phyloP scores from a whole-genome alignment of 1,284 basidiomycete species.

The Ganoderma lucidum region DNA sequence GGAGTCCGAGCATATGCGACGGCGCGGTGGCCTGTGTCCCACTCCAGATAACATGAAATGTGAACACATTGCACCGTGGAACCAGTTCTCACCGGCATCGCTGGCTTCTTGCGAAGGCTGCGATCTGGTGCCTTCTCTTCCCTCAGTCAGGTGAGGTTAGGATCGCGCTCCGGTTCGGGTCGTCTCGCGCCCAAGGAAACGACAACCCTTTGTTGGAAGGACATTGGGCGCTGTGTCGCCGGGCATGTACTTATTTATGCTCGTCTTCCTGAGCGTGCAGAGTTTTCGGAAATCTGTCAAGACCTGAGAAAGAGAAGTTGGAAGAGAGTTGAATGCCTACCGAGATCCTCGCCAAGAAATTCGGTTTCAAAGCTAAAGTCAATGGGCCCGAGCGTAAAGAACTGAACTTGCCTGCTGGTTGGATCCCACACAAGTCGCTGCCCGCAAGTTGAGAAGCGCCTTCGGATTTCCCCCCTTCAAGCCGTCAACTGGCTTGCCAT shows the following conservation, averaged over 20 bases:
- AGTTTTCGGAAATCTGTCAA: background rate
- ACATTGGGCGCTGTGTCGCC: background rate
- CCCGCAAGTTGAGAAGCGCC: too few species aligned
- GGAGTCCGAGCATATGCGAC: background rate
- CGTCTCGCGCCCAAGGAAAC: background rate
- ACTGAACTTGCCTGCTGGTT: too few species aligned
- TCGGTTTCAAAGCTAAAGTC: too few species aligned
- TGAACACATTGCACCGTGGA: background rate
- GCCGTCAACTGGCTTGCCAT: too few species aligned
- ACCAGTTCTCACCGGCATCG: background rate
- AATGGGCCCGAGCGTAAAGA: too few species aligned
- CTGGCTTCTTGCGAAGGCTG: background rate
- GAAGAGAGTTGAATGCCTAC: background rate
- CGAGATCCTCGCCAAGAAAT: background rate
- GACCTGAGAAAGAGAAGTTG: background rate
- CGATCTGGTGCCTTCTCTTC: background rate
- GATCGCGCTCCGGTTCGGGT: background rate
- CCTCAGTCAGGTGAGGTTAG: background rate
- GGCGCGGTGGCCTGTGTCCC: background rate
- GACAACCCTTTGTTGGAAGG: background rate
- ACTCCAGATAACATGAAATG: background rate
- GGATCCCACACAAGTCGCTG: too few species aligned
- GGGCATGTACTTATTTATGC: background rate
- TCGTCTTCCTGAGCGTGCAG: background rate
- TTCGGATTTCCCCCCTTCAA: too few species aligned